Conservation (phyloP, 257 asterid species). For the Anisodus acutangulus region DNA sequence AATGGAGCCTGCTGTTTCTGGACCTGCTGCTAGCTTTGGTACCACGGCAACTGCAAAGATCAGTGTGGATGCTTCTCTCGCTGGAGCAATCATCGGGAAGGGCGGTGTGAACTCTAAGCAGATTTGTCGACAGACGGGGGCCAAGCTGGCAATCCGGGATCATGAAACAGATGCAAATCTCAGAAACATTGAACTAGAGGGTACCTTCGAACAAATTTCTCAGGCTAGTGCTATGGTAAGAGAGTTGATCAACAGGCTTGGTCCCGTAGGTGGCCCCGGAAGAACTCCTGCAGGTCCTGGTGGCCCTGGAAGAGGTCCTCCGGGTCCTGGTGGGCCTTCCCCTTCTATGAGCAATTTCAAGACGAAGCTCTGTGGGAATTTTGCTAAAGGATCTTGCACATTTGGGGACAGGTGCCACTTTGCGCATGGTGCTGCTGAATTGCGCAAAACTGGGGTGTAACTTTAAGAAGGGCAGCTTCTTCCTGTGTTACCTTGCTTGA, state of each 20-base stretch:
- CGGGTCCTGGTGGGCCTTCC: slow-evolving; percentile 50
- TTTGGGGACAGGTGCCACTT: slow-evolving; percentile 93
- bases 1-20: slow-evolving; percentile 52
- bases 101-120: slow-evolving; percentile 91
- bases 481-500: background rate
- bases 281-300: slow-evolving; percentile 35
- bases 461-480: background rate
- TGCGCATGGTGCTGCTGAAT: slow-evolving; percentile 88
- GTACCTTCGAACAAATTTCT: slow-evolving; percentile 76
- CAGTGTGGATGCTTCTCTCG: slow-evolving; percentile 79
- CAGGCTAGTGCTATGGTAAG: slow-evolving; percentile 80
- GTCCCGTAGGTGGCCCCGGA: slow-evolving; percentile 47
- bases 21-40: slow-evolving; percentile 72
- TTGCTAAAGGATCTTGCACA: slow-evolving; percentile 80
- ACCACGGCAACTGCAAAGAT: slow-evolving; percentile 81
- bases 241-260: slow-evolving; percentile 64
- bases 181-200: slow-evolving; percentile 87
- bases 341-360: slow-evolving; percentile 61
- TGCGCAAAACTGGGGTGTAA: slow-evolving; percentile 61
- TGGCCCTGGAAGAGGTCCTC: slow-evolving; percentile 47
- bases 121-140: slow-evolving; percentile 86
- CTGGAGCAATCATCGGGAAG: slow-evolving; percentile 93
- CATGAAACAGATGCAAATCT: slow-evolving; percentile 74
- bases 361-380: slow-evolving; percentile 85
- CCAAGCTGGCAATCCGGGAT: slow-evolving; percentile 69